Evolutionary conservation across 495 filamentous ascomycete species (phyloP).

Genomic region (Aspergillus conjunctus): DNA sequence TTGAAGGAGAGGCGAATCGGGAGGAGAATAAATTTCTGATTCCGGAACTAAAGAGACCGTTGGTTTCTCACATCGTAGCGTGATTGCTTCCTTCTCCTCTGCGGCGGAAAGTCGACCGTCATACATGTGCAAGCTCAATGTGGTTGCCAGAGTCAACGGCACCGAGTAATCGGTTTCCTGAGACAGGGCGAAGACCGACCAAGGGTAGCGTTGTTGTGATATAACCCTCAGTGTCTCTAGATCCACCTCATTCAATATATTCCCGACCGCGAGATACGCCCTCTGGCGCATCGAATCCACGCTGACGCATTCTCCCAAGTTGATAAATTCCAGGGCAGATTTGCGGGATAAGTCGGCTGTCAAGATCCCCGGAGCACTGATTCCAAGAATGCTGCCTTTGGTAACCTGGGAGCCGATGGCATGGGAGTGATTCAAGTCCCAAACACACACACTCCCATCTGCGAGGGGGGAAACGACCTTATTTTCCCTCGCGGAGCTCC

Average conservation of each 20-base stretch:
- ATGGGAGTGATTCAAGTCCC: conserved; percentile 72
- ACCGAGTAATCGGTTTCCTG: conserved; percentile 66
- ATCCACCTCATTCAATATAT: conserved; percentile 78
- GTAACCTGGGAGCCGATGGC: conserved; percentile 38
- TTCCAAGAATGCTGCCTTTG: conserved; percentile 65
- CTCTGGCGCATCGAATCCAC: conserved; percentile 70
- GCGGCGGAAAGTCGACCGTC: conserved; percentile 62
- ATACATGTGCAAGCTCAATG: conserved; percentile 78
- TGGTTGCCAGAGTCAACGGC: conserved; percentile 86
- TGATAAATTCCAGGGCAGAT: conserved; percentile 58
- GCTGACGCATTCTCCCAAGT: conserved; percentile 79
- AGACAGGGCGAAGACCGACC: conserved; percentile 81
- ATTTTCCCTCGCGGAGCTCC: conserved; percentile 48
- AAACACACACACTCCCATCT: conserved; percentile 82
- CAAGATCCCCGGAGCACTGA: conserved; percentile 66
- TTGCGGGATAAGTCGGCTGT: conserved; percentile 49
- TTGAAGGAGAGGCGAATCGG: conserved; percentile 43
- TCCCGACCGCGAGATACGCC: conserved; percentile 78
- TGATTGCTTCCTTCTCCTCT: conserved; percentile 48
- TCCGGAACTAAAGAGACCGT: conserved; percentile 31
- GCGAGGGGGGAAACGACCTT: conserved; percentile 78
- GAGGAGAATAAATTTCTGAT: conserved; percentile 38
- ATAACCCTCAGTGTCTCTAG: conserved; percentile 74
- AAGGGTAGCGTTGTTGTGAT: conserved; percentile 73
- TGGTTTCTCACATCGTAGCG: conserved; percentile 43